phyloP scores from a whole-genome alignment of 2,329 filamentous ascomycete genomes.

The Tolypocladium inflatum region DNA sequence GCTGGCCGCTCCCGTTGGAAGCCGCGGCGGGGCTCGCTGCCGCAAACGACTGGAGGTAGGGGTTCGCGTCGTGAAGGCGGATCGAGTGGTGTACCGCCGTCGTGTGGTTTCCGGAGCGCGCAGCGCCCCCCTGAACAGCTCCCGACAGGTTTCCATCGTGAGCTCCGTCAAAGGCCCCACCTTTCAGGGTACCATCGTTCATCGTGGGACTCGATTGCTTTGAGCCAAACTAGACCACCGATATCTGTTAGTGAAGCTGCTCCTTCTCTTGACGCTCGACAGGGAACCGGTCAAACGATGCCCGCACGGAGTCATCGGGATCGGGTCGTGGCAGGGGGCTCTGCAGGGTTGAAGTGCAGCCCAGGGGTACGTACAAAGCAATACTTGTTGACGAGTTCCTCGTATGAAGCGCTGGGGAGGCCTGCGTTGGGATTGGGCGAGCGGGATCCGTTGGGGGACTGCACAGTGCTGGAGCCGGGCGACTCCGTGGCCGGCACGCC shows the following conservation, averaged over 20 bases:
- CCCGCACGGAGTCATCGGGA: background rate
- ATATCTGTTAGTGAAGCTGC: constrained; percentile 27
- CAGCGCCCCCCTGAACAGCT: no score
- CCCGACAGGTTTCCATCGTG: background rate
- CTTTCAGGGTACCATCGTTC: constrained; percentile 36
- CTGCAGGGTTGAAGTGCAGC: constrained; percentile 17
- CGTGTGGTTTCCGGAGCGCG: background rate
- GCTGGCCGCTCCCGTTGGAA: constrained; percentile 11
- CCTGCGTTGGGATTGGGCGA: constrained; percentile 38
- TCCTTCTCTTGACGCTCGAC: constrained; percentile 2
- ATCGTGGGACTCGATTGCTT: constrained; percentile 43
- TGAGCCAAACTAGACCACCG: constrained; percentile 45
- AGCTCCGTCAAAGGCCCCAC: constrained; percentile 25
- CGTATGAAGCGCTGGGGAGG: constrained; percentile 82
- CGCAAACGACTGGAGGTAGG: constrained; percentile 9
- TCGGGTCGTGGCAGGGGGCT: constrained; percentile 8
- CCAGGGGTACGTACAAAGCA: constrained; percentile 87
- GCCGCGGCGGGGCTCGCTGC: constrained; percentile 7
- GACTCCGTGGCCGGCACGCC: constrained; percentile 11
- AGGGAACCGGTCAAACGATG: background rate
- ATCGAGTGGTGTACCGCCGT: constrained; percentile 15
- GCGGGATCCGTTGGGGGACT: constrained; percentile 32
- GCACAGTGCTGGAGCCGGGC: constrained; percentile 7
- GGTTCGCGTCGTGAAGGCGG: constrained; percentile 8
- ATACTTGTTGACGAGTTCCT: constrained; percentile 97